phyloP scores from a whole-genome alignment of 108 stramenopile species.

The Schizochytrium sp. region DNA sequence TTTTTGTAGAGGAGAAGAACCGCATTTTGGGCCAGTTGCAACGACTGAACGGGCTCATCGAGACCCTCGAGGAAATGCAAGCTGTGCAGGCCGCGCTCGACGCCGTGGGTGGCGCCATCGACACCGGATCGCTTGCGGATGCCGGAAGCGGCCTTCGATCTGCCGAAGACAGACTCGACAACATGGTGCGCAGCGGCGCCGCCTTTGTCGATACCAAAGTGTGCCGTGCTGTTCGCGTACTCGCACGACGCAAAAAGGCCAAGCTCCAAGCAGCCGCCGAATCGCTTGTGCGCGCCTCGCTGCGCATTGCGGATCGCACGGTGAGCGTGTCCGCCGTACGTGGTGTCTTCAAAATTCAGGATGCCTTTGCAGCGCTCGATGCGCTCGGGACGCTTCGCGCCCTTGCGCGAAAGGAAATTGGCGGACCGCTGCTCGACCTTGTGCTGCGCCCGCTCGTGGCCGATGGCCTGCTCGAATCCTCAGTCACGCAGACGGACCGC shows the following conservation, averaged over 20 bases:
- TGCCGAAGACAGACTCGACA: not conserved
- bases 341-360: not conserved
- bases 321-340: not conserved
- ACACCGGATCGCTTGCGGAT: not conserved
- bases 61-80: not conserved
- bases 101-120: not conserved
- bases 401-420: not conserved
- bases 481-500: not conserved
- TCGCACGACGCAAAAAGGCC: not conserved
- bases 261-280: not conserved
- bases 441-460: not conserved
- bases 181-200: not conserved
- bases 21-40: not conserved
- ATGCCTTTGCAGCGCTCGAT: not conserved
- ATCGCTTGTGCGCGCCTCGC: not conserved
- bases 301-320: not conserved
- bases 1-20: not conserved
- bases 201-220: not conserved
- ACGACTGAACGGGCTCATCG: not conserved
- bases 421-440: not conserved
- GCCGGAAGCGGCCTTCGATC: not conserved
- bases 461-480: not conserved
- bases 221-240: not conserved
- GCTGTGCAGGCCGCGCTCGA: not conserved
- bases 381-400: not conserved